phyloP scores from a whole-genome alignment of 1,284 basidiomycete species.

The Pisolithus thermaeus region DNA sequence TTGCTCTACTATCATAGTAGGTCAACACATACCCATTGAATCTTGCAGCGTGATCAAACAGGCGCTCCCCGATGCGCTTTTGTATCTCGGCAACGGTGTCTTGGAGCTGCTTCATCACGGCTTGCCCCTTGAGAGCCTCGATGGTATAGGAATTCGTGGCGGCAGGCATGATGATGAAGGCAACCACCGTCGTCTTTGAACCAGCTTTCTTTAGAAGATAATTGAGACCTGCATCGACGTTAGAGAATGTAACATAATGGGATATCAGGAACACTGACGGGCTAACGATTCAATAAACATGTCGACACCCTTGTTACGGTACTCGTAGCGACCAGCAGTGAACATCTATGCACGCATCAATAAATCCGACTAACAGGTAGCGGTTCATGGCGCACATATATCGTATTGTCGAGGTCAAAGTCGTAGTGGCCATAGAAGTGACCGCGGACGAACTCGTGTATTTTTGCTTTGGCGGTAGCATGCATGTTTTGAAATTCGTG shows the following conservation, averaged over 20 bases:
- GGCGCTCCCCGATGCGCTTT: conserved; percentile 81
- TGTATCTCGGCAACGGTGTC: conserved; percentile 96
- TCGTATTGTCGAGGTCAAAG: conserved; percentile 92
- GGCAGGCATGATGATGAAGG: conserved; percentile 99
- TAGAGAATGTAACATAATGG: conserved; percentile 1
- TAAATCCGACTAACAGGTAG: background rate
- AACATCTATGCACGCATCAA: conserved; percentile 60
- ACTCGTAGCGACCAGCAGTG: conserved; percentile 98
- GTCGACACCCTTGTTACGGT: conserved; percentile 98
- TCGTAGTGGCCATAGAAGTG: conserved; percentile 99
- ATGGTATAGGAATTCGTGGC: conserved; percentile 95
- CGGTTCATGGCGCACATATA: conserved; percentile 60
- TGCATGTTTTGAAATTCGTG: conserved; percentile 98
- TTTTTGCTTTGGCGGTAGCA: conserved; percentile 89
- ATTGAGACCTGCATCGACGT: conserved; percentile 57
- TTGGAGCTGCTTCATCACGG: conserved; percentile 92
- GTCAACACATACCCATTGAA: conserved; percentile 69
- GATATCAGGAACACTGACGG: conserved; percentile 39
- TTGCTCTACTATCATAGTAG: background rate
- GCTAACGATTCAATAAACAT: conserved; percentile 99
- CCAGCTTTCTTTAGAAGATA: conserved; percentile 79
- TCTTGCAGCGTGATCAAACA: conserved; percentile 92
- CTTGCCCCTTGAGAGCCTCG: conserved; percentile 97
- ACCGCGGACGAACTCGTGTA: conserved; percentile 95
- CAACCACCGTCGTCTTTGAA: conserved; percentile 83